phyloP scores from a whole-genome alignment of 2,329 filamentous ascomycete species.

The Trichoderma atroviride region DNA sequence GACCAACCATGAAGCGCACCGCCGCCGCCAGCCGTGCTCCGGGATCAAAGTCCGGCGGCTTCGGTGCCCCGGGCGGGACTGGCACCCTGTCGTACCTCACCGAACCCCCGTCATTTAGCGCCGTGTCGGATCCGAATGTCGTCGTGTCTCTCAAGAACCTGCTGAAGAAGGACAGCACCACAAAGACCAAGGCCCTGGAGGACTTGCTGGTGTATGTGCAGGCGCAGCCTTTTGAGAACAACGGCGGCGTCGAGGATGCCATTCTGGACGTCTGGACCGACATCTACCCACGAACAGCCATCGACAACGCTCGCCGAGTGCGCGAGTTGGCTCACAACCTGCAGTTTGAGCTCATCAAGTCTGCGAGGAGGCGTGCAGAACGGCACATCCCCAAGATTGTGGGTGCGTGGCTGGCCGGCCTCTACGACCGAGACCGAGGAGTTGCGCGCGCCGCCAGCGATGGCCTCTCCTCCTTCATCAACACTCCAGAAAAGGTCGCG shows the following conservation, averaged over 20 bases:
- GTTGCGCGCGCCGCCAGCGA: conserved; percentile 77
- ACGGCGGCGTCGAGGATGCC: conserved; percentile 72
- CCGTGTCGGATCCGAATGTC: conserved; percentile 76
- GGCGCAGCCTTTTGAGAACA: conserved; percentile 53
- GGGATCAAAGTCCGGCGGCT: conserved; percentile 36
- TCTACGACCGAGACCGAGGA: conserved; percentile 80
- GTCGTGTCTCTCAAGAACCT: conserved; percentile 92
- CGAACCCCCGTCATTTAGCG: conserved; percentile 79
- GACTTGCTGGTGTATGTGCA: conserved; percentile 72
- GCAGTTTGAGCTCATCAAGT: conserved; percentile 64
- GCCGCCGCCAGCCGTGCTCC: conserved; percentile 31
- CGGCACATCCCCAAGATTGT: conserved; percentile 75
- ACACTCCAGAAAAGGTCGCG: conserved; percentile 74
- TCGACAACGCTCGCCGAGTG: conserved; percentile 85
- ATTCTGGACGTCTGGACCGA: conserved; percentile 88
- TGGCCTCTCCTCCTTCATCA: conserved; percentile 74
- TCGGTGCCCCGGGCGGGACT: conserved; percentile 45
- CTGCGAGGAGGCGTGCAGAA: conserved; percentile 79
- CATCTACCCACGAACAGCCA: conserved; percentile 84
- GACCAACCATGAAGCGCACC: conserved; percentile 36
- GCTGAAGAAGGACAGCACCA: conserved; percentile 88
- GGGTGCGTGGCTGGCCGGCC: conserved; percentile 87
- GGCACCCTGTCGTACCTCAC: conserved; percentile 79
- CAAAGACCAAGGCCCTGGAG: conserved; percentile 87
- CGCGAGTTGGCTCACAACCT: conserved; percentile 82